Evolutionary conservation across 2,329 filamentous ascomycete genomes (phyloP), one percentile per base, ranked within the genome.

Genomic region (Aciculosporium take): DNA sequence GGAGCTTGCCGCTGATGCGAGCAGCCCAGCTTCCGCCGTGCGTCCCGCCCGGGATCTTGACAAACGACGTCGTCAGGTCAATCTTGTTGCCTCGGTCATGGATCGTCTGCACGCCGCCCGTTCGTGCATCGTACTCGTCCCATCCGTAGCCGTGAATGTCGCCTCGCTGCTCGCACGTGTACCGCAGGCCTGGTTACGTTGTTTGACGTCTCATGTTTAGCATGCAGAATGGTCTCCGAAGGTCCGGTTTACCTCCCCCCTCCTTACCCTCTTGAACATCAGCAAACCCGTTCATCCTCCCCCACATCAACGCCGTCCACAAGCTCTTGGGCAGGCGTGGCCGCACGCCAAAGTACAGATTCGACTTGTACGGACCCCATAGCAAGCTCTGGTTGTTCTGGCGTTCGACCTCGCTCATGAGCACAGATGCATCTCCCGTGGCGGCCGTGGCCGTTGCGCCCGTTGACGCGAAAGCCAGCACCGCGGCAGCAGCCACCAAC

Each of bases 131-230:
- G 60, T 93, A 98, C 58, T 94, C 85, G 54, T 96, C 88, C 91
- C 91, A 98, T 47, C 91, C 91, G 60, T 98, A 98, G 42, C 89
- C 89, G 37, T 78, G 82, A 73, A 98, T 94, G 49, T 83, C 83
- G 58, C 93, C 86, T 59, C 91, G 76, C 60, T 98, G 91, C 61
- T 96, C 91, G 64, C 91, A 98, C 0, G 91, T 95, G 60, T 94
- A 87, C 49, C 91, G 79, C 53, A 95, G 82, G 52, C 80, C 85
- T 91, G 56, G 15, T 13, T n/a, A 12, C 13, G 4, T 15, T 23
- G 12, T 21, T 33, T 21, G 4, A 4, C 31, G 13, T 23, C 17
- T 10, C 12, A 18, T 13, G 31, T 9, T 27, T 7, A 34, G 47
- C 35, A 32, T 17, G n/a, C 23, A n/a, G 13, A 13, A 20, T 18